These are phyloP conservation scores for Vaccinium vitisidaea DNA, from an alignment of 148 eudicot genomes.

Conservation along the genomic window DNA sequence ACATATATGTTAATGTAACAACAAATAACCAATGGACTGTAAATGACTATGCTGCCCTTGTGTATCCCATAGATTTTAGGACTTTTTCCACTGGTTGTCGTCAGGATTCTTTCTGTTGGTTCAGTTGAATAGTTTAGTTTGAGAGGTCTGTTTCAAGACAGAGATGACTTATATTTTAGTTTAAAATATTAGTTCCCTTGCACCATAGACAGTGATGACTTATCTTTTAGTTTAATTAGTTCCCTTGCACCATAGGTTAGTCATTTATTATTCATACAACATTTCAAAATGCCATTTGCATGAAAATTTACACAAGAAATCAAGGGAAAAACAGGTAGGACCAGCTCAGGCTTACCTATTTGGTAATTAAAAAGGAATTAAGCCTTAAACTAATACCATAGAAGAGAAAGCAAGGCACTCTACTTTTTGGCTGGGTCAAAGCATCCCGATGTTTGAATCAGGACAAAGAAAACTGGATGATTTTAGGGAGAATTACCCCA, in stretches of 20 bases:
- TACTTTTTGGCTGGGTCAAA: slow-evolving; percentile 31
- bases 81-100: not conserved
- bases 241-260: not conserved
- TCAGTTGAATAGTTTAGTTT: not conserved
- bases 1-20: not conserved
- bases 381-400: not conserved
- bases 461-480: not conserved
- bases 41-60: slow-evolving; percentile 8
- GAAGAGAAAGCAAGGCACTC: not conserved
- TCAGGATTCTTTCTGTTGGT: not conserved
- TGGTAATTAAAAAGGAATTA: not conserved
- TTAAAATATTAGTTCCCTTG: not conserved
- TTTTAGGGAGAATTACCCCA: not conserved
- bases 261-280: not conserved
- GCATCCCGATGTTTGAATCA: not conserved
- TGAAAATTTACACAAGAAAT: not conserved
- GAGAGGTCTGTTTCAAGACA: slow-evolving; percentile 13
- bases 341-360: not conserved
- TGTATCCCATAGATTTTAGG: not conserved
- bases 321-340: not conserved
- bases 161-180: not conserved
- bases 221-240: not conserved
- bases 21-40: not conserved
- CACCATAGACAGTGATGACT: not conserved
- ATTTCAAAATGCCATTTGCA: not conserved